Evolutionary conservation across 306 rosid genomes (phyloP), one percentile per base, ranked within the genome.

Genomic region (Carpinus viminea): DNA sequence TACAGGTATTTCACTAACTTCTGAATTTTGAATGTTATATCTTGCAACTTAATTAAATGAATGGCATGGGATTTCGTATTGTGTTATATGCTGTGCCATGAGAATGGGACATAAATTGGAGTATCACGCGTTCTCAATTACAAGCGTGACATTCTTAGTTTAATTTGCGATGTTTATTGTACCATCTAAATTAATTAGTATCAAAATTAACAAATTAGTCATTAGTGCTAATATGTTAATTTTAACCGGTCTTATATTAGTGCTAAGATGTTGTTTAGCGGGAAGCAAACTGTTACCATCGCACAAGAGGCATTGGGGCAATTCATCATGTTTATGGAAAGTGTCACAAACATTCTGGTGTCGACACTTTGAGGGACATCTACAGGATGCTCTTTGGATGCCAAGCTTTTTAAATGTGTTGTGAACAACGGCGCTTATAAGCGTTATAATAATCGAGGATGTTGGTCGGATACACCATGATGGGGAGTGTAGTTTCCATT

Each of bases 251-350:
- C 3, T n/a, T n/a, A 31, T 31, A 31, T 31, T 31, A 31, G 34
- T 31, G 34, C 34, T 31, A 31, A 31, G 2, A 31, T 31, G 34
- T 2, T 31, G 85, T 81, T 88, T 77, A 90, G 68, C 82, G 78
- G 3, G 92, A 56, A 46, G 92, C 80, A 0, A 88, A 59, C 70
- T 76, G 3, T 83, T 85, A 31, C 83, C 85, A 60, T 70, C 81
- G 8, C 79, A 48, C 94, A 88, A 1, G 84, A 65, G 28, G 47
- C 75, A 28, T 72, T 76, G 7, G 66, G 74, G 74, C 91, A 88
- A 2, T 48, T 70, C 21, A 84, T 9, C 8, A 83, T 61, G 73
- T 86, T 72, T 4, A 88, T n/a, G 8, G 92, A 84, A 60, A 88
- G 5, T 0, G 92, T 72, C 6, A 61, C 34, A 16, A 41, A 56